Evolutionary conservation across 2,329 filamentous ascomycete species (phyloP), one percentile per base, ranked within the genome.

Genomic region (Alternaria ethzedia): DNA sequence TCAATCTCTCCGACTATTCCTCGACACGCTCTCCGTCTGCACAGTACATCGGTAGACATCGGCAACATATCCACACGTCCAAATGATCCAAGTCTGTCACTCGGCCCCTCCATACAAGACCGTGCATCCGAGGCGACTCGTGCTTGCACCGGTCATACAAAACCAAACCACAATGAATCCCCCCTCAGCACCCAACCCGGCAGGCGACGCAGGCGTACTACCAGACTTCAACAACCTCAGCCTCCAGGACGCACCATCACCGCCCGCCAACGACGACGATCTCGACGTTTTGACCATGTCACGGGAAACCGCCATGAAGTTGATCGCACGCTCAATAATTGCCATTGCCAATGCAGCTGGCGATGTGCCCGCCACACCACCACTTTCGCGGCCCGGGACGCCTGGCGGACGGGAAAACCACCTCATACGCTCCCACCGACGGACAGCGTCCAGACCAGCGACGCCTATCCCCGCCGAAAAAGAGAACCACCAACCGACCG

Each of bases 361-460:
- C 75, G 92, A 97, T 74, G 85, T 96, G 12, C 92, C 92, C 21
- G 91, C 91, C 15, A 96, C 90, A n/a, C 92, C 91, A 59, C 90
- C 91, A 6, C 86, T 90, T 2, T 86, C 85, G 57, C 86, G 85
- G 23, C 87, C 88, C 0, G 86, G 85, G 3, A 86, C 89, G n/a
- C 89, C 90, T 11, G 61, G 59, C 50, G 67, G 71, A 21, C 76
- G 73, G 43, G 78, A 80, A 54, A 77, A 75, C 59, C 59, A 61
- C 21, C 23, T 62, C 44, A 30, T 58, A 26, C 65, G 62, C 55
- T 72, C 75, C 54, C 80, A 80, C 56, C 70, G 74, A 66, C 67
- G 79, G 66, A 70, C 78, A 72, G 68, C 70, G 72, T 75, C 81
- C 69, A 73, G 80, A 67, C 76, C 79, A 68, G 71, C 77, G 44